Conservation (phyloP, 768 basidiomycete genomes). For the Hortiboletus campestris region DNA sequence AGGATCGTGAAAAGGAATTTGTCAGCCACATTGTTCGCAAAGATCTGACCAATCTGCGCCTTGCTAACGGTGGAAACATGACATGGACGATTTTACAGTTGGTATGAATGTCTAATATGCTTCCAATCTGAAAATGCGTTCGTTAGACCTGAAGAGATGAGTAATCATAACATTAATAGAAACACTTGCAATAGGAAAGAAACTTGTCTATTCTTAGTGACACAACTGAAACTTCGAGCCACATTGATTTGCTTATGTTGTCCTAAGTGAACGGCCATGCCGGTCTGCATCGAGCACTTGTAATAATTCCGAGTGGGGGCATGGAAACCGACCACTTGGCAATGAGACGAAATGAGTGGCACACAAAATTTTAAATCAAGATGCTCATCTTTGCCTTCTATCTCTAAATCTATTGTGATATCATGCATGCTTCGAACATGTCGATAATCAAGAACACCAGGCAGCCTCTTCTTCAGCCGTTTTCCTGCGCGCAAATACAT, state of each 20-base stretch:
- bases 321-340: background rate
- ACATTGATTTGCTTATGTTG: background rate
- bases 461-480: conserved; percentile 17
- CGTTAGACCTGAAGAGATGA: background rate
- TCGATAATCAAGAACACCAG: conserved; percentile 13
- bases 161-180: background rate
- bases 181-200: background rate
- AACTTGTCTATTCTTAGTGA: background rate
- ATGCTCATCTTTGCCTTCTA: conserved; percentile 5
- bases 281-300: background rate
- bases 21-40: background rate
- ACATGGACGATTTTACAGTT: background rate
- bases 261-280: background rate
- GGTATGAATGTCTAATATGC: background rate
- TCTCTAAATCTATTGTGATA: conserved; percentile 1
- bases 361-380: background rate
- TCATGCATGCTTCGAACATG: background rate
- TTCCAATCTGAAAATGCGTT: background rate
- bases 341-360: background rate
- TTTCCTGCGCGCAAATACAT: conserved; percentile 75
- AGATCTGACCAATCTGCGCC: background rate
- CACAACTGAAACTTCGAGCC: no score
- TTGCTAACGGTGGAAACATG: background rate
- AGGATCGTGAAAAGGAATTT: background rate
- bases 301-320: background rate